A percentile compares a stretch with the other conserved stretches of the same genome.
Conservation (phyloP, 2,329 filamentous ascomycete species). For the Corinectria fuckeliana region DNA sequence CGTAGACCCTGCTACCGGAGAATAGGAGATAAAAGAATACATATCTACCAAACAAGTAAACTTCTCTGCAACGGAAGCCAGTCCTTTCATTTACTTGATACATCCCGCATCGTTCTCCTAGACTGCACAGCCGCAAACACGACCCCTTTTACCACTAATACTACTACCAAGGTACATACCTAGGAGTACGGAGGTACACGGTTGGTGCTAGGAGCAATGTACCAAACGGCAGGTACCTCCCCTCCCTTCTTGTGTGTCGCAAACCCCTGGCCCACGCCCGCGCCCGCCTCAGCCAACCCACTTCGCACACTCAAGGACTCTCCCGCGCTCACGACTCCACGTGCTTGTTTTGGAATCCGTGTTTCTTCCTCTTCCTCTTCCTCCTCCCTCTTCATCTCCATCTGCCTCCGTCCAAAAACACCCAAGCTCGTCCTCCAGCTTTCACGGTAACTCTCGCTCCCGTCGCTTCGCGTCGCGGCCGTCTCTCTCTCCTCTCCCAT, state of each 20-base stretch:
- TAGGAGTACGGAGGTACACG: too few relatives aligned
- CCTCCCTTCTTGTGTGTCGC: conserved; percentile 1
- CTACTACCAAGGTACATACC: too few relatives aligned
- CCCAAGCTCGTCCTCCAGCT: not conserved
- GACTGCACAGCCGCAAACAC: conserved; percentile 24
- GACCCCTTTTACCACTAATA: not conserved
- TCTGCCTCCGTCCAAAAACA: not conserved
- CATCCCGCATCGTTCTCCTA: conserved; percentile 18
- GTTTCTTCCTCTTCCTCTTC: conserved; percentile 32
- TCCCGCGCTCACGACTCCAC: conserved; percentile 36
- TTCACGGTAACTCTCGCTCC: conserved; percentile 5
- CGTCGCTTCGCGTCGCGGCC: conserved; percentile 23
- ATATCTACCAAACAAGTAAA: not conserved
- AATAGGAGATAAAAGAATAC: not conserved
- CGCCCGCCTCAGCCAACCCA: not conserved
- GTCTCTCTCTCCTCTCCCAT: conserved; percentile 8
- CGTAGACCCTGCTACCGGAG: not conserved
- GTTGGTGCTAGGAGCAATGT: not conserved
- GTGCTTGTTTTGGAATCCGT: conserved; percentile 38
- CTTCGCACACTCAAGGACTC: conserved; percentile 16
- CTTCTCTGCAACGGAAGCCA: conserved; percentile 19
- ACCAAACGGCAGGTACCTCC: conserved; percentile 12
- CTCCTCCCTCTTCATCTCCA: conserved; percentile 17
- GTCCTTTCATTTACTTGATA: conserved; percentile 38
- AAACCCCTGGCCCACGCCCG: conserved; percentile 17